phyloP scores from a whole-genome alignment of 352 stramenopile species.

The Pythium folliculosum region DNA sequence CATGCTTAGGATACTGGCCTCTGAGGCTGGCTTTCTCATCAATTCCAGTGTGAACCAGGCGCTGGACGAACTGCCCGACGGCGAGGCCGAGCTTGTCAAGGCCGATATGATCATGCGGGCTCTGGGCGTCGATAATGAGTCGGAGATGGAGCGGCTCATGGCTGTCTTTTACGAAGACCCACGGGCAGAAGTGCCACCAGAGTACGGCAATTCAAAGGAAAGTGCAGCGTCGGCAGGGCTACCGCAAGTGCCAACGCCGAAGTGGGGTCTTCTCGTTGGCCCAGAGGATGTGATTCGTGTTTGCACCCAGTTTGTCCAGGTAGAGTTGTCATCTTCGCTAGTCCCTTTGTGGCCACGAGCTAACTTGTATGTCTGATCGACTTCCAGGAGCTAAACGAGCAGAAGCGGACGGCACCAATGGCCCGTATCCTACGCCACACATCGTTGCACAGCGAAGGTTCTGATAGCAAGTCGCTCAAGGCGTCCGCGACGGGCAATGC shows the following conservation, averaged over 20 bases:
- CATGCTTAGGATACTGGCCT: conserved; percentile 86
- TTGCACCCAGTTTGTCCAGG: conserved; percentile 88
- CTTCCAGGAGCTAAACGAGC: conserved; percentile 62
- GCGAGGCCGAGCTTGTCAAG: conserved; percentile 81
- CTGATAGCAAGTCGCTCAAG: conserved; percentile 27
- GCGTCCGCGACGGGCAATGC: conserved; percentile 21
- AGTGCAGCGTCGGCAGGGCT: not conserved
- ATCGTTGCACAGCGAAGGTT: conserved; percentile 15
- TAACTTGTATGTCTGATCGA: not conserved
- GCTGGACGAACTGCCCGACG: conserved; percentile 68
- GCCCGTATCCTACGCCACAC: conserved; percentile 45
- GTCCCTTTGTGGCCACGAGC: not conserved
- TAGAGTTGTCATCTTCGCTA: conserved; percentile 13
- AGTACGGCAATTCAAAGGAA: conserved; percentile 27
- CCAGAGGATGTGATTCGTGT: conserved; percentile 88
- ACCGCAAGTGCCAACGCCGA: conserved; percentile 30
- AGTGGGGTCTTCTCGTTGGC: conserved; percentile 71
- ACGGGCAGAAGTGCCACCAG: conserved; percentile 46
- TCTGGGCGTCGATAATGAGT: conserved; percentile 84
- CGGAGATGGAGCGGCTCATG: conserved; percentile 87
- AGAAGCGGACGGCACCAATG: conserved; percentile 61
- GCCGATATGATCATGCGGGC: conserved; percentile 88
- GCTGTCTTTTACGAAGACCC: conserved; percentile 77
- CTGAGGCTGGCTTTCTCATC: conserved; percentile 89
- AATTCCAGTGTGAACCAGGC: conserved; percentile 78